Evolutionary conservation across 228 moss, liverwort and hornwort genomes (phyloP).

Genomic region (Sphagnum fallax): DNA sequence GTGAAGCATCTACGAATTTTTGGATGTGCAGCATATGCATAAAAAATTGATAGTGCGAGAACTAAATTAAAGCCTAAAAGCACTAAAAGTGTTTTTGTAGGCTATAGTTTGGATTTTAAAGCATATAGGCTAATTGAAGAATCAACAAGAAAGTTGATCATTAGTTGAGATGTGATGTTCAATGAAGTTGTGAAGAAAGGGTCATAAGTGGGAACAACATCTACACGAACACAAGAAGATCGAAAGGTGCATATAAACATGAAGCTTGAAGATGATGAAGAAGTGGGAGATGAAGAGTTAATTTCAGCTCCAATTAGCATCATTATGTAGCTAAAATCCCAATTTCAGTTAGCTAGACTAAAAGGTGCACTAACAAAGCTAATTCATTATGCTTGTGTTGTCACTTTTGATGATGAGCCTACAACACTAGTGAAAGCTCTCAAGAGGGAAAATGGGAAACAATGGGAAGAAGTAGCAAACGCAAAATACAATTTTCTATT

Average conservation of each 20-base stretch:
- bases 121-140: background rate
- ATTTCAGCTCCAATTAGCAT: background rate
- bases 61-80: background rate
- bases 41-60: background rate
- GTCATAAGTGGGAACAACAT: background rate
- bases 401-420: background rate
- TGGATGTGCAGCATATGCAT: constrained; percentile 1
- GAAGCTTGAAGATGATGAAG: background rate
- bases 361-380: background rate
- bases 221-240: background rate
- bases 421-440: background rate
- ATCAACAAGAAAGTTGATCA: background rate
- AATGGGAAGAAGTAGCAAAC: background rate
- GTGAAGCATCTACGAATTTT: background rate
- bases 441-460: background rate
- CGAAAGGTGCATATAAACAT: background rate
- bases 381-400: background rate
- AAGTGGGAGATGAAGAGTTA: background rate
- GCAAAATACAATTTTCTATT: background rate
- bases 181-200: constrained; percentile 1
- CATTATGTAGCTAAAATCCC: background rate
- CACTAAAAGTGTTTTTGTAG: background rate
- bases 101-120: constrained; percentile 1
- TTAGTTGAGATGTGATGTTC: constrained; percentile 5
- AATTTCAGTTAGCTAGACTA: background rate